Evolutionary conservation across 1,284 basidiomycete genomes (phyloP).

Genomic region (Stereum hirsutum): DNA sequence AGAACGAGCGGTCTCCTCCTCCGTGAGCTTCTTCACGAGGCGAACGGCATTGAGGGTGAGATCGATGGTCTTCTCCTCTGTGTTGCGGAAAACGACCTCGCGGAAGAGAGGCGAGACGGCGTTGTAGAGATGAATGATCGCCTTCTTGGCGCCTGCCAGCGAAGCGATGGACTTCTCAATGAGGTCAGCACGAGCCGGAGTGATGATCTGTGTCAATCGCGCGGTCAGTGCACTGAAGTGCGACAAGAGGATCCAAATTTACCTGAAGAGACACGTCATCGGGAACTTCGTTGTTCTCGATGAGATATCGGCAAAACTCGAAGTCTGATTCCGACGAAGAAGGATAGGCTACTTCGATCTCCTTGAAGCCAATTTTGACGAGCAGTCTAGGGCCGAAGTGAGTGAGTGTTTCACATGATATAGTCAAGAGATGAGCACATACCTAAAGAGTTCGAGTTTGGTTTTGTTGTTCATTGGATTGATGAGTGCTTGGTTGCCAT

Average conservation of each 20-base stretch:
- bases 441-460: not conserved
- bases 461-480: not conserved
- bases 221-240: not conserved
- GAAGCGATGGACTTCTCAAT: not conserved
- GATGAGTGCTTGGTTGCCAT: not conserved
- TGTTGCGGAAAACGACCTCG: not conserved
- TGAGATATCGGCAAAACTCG: not conserved
- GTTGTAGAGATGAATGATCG: not conserved
- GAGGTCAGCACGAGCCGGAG: not conserved
- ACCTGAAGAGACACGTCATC: not conserved
- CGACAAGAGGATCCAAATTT: not conserved
- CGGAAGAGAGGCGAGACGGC: not conserved
- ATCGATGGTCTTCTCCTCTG: not conserved
- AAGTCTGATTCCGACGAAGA: not conserved
- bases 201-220: not conserved
- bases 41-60: not conserved
- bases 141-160: not conserved
- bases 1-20: not conserved
- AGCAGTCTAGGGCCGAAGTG: no score
- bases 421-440: not conserved
- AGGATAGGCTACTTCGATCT: not conserved
- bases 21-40: not conserved
- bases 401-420: no score
- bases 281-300: not conserved
- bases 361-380: not conserved